Evolutionary conservation across 2,329 filamentous ascomycete genomes (phyloP), one percentile per base, ranked within the genome.

Genomic region (Fonsecaea multimorphosa): DNA sequence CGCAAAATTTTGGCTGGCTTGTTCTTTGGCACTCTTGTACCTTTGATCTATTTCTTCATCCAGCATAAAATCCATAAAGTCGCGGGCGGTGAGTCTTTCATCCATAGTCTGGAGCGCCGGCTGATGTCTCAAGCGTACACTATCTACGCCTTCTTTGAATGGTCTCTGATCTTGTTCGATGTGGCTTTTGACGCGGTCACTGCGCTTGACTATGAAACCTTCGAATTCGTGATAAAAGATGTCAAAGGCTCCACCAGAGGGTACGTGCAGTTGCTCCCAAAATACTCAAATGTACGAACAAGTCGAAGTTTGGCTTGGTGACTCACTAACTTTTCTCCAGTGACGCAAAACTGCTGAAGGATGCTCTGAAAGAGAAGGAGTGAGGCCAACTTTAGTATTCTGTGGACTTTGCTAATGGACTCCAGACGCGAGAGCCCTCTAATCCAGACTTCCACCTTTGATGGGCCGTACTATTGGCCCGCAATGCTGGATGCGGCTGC

Each of bases 61-160:
- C 95, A 97, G 78, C 95, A 99, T 84, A 99, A 99, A 80, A 91
- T 99, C 59, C 93, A 99, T 78, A 92, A 89, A 66, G 87, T 98
- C 68, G 85, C 95, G 65, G 95, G 95, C 85, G 95, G 94, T 98
- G 83, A 78, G 89, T 73, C 56, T 57, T 19, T 32, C 14, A 22
- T 34, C 29, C 54, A 22, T 40, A 24, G 2, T n/a, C 11, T 54
- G 44, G 19, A 34, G 44, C 22, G 40, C 51, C 32, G 59, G 36
- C 49, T 65, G 34, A 68, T 49, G 44, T 46, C 67, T 69, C 74
- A 63, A 98, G 95, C 95, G 34, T 99, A 99, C 80, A 99, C 95
- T 0, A 96, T 85, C 59, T 99, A 99, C 78, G 90, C 95, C 69
- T 97, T 99, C 80, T 97, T 98, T 79, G 95, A 99, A 79, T 99